Evolutionary conservation across 106 monocot species (phyloP).

Genomic region (Phalaenopsis aphrodite): DNA sequence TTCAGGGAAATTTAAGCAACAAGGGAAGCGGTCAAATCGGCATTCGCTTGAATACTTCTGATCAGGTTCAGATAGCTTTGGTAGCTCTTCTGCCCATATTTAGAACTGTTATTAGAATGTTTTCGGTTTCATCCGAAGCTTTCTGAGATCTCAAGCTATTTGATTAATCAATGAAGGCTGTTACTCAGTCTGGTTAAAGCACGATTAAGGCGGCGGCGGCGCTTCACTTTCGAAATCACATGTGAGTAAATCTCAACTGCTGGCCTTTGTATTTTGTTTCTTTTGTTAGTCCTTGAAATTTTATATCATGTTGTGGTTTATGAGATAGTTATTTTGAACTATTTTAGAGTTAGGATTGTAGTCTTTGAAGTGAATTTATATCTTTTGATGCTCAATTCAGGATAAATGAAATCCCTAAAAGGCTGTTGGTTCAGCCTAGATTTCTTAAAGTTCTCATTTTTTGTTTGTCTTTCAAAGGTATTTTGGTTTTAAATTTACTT

Average conservation of each 20-base stretch:
- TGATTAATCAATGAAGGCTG: background rate
- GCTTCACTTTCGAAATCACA: background rate
- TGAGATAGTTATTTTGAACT: background rate
- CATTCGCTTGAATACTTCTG: constrained; percentile 75
- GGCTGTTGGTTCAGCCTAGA: background rate
- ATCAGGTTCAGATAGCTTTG: constrained; percentile 71
- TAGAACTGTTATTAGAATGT: constrained; percentile 37
- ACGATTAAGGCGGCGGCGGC: background rate
- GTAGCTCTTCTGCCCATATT: constrained; percentile 64
- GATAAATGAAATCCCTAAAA: background rate
- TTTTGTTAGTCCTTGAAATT: constrained; percentile 1
- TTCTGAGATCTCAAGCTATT: constrained; percentile 8
- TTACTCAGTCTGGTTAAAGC: background rate
- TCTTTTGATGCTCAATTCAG: background rate
- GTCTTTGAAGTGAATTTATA: background rate
- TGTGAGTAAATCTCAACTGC: constrained; percentile 10
- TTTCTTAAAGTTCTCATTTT: background rate
- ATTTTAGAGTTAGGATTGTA: background rate
- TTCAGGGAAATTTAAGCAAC: constrained; percentile 69
- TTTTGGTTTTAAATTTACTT: background rate
- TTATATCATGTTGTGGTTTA: background rate
- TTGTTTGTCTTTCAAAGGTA: background rate
- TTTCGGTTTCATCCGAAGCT: constrained; percentile 27
- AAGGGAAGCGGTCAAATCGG: constrained; percentile 82
- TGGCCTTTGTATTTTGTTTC: background rate